Percentiles rank a stretch among this genome's conserved stretches.
Conservation (phyloP, 1,139 yeast genomes). For the Candida anutae region DNA sequence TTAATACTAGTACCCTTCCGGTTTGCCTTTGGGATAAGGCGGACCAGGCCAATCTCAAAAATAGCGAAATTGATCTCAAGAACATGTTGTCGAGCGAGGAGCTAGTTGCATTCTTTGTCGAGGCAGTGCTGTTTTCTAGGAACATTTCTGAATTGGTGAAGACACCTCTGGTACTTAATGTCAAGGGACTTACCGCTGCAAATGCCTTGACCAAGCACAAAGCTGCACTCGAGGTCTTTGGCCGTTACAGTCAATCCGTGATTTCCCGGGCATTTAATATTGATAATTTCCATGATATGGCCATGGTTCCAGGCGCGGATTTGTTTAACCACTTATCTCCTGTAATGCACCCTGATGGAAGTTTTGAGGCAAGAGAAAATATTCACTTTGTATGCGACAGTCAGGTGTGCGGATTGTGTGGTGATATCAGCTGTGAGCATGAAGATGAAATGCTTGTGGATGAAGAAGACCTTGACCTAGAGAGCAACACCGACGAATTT, state of each 20-base stretch:
- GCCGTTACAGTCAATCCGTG: constrained; percentile 48
- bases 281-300: constrained; percentile 66
- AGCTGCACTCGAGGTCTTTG: constrained; percentile 33
- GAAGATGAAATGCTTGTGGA: constrained; percentile 21
- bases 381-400: constrained; percentile 70
- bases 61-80: constrained; percentile 61
- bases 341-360: no score
- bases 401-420: constrained; percentile 69
- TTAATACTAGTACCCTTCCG: constrained; percentile 34
- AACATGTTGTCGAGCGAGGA: constrained; percentile 59
- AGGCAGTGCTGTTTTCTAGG: constrained; percentile 44
- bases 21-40: constrained; percentile 58
- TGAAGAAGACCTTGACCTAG: constrained; percentile 9
- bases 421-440: constrained; percentile 55
- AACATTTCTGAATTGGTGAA: constrained; percentile 16
- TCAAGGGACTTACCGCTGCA: constrained; percentile 5
- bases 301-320: constrained; percentile 87
- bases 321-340: constrained; percentile 67
- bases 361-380: constrained; percentile 47
- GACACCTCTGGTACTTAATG: constrained; percentile 32
- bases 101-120: constrained; percentile 44
- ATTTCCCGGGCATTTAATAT: constrained; percentile 77
- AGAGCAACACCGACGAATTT: constrained; percentile 16
- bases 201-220: constrained; percentile 3
- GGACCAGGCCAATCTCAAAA: constrained; percentile 41